Conservation (phyloP, 495 filamentous ascomycete species). For the Cercophora scortea region DNA sequence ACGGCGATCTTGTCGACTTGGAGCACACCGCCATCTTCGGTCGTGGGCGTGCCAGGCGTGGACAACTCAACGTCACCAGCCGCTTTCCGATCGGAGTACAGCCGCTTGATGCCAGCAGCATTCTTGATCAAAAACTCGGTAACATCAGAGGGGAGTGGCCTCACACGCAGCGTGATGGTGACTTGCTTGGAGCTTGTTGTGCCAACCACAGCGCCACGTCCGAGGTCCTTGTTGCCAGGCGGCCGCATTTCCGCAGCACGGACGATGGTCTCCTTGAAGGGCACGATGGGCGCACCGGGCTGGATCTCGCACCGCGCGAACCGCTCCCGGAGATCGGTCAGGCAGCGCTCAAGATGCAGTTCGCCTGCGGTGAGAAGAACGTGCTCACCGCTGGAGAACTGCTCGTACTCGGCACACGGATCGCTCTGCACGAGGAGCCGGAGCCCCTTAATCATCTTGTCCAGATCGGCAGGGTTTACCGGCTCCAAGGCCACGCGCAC, state of each 20-base stretch:
- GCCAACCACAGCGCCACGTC: conserved; percentile 70
- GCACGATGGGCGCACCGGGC: conserved; percentile 86
- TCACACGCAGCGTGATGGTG: conserved; percentile 66
- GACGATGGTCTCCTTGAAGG: conserved; percentile 89
- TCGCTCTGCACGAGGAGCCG: conserved; percentile 89
- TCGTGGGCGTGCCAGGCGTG: conserved; percentile 24
- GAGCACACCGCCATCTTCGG: conserved; percentile 30
- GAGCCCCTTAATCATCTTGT: conserved; percentile 88
- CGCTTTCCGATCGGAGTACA: conserved; percentile 61
- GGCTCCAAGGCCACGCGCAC: conserved; percentile 94
- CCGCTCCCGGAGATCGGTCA: conserved; percentile 87
- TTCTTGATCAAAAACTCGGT: conserved; percentile 84
- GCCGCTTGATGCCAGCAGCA: conserved; percentile 62
- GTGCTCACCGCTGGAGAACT: conserved; percentile 88
- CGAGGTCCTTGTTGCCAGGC: conserved; percentile 75
- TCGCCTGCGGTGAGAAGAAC: conserved; percentile 92
- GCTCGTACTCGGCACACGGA: conserved; percentile 91
- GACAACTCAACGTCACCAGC: conserved; percentile 28
- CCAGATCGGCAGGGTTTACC: conserved; percentile 73
- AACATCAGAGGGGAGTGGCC: conserved; percentile 68
- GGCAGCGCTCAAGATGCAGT: conserved; percentile 85
- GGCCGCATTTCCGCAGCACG: conserved; percentile 83
- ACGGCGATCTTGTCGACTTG: conserved; percentile 21
- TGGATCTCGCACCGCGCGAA: conserved; percentile 96
- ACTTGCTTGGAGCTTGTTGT: conserved; percentile 80